phyloP scores from a whole-genome alignment of 768 basidiomycete genomes.

The Tulasnella sp. region DNA sequence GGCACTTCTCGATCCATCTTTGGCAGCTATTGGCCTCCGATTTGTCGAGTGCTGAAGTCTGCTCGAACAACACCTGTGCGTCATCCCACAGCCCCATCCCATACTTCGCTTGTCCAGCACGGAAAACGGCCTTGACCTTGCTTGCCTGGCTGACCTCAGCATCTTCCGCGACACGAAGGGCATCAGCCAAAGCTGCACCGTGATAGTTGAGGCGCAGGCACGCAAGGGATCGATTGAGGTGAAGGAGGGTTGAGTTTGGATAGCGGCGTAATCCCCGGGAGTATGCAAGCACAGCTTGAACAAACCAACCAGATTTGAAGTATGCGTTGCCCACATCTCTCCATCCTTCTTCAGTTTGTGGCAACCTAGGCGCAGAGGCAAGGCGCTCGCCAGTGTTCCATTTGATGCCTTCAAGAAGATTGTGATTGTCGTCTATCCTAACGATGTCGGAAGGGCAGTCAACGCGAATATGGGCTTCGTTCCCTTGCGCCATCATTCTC shows the following conservation, averaged over 20 bases:
- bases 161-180: conserved; percentile 17
- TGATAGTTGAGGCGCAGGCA: conserved; percentile 23
- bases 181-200: conserved; percentile 24
- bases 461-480: conserved; percentile 13
- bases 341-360: neutral
- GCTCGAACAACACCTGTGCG: conserved; percentile 15
- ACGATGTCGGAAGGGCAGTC: conserved; percentile 18
- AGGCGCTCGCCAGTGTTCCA: conserved; percentile 3
- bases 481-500: neutral
- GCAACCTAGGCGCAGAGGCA: neutral
- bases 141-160: neutral
- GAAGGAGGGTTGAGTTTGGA: conserved; percentile 19
- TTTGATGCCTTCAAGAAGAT: neutral
- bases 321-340: conserved; percentile 15
- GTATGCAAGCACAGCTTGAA: conserved; percentile 17
- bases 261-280: conserved; percentile 21
- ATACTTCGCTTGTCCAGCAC: conserved; percentile 22
- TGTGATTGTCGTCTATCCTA: neutral
- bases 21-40: neutral
- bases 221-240: conserved; percentile 26
- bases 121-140: conserved; percentile 23
- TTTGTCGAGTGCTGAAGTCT: conserved; percentile 4
- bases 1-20: conserved; percentile 20
- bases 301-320: conserved; percentile 8
- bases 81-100: conserved; percentile 19